These are phyloP conservation scores for Psilocybe cubensis DNA, from an alignment of 768 basidiomycete genomes.

Conservation along the genomic window DNA sequence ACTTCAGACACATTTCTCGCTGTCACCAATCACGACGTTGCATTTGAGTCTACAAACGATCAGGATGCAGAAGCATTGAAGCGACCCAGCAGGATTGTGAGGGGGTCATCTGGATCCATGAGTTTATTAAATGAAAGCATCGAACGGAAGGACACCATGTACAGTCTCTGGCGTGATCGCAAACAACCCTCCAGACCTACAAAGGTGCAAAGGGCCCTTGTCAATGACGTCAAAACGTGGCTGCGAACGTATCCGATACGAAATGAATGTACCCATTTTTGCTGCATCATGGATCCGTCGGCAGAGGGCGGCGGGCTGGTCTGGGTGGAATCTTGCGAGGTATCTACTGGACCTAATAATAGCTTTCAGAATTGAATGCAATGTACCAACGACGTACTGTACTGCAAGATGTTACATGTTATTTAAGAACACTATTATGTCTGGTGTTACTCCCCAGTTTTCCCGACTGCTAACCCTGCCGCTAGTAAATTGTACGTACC, in stretches of 20 bases:
- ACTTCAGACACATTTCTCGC: constrained; percentile 30
- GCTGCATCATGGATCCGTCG: constrained; percentile 42
- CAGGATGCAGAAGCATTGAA: constrained; percentile 24
- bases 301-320: constrained; percentile 35
- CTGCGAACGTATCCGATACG: constrained; percentile 35
- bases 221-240: constrained; percentile 32
- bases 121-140: constrained; percentile 36
- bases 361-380: not conserved
- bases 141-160: constrained; percentile 32
- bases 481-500: too few species aligned
- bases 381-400: constrained; percentile 5
- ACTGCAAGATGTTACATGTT: not conserved
- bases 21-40: constrained; percentile 39
- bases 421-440: not conserved
- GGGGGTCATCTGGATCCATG: constrained; percentile 13
- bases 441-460: too few species aligned
- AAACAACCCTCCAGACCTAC: too few species aligned
- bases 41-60: constrained; percentile 16
- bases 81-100: constrained; percentile 7
- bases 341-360: not conserved
- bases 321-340: constrained; percentile 34
- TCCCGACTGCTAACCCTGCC: too few species aligned
- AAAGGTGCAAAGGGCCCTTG: constrained; percentile 6
- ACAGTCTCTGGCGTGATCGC: constrained; percentile 22
- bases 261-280: constrained; percentile 41